Conservation (phyloP, 2,329 filamentous ascomycete species). For the Colletotrichum gloeosporioides region DNA sequence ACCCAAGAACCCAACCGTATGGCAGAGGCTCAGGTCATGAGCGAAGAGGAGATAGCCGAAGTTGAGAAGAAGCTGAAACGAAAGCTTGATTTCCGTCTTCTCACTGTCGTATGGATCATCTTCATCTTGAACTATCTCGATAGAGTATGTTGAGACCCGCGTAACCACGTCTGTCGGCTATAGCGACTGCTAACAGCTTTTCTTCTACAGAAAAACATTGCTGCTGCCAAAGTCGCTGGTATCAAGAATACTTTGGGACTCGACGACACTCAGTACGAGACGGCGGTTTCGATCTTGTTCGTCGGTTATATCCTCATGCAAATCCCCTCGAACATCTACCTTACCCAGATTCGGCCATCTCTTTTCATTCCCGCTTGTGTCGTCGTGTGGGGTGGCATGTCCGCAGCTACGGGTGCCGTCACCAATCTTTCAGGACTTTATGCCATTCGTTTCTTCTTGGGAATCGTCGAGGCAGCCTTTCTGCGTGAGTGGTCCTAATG, state of each 20-base stretch:
- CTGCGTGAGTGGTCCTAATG: background rate
- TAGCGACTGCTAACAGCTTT: background rate
- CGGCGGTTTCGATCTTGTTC: constrained; percentile 25
- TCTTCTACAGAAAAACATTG: background rate
- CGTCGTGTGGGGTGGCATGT: constrained; percentile 9
- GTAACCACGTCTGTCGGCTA: fast-evolving
- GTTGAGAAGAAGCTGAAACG: background rate
- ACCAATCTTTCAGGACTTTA: constrained; percentile 38
- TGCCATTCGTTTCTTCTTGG: constrained; percentile 40
- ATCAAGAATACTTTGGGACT: constrained; percentile 31
- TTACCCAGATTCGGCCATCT: constrained; percentile 33
- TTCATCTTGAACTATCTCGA: background rate
- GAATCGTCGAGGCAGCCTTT: constrained; percentile 34
- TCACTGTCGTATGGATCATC: background rate
- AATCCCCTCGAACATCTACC: constrained; percentile 27
- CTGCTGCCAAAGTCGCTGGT: background rate
- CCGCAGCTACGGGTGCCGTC: constrained; percentile 32
- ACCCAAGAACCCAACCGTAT: background rate
- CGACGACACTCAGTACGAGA: constrained; percentile 28
- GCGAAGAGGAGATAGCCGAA: background rate
- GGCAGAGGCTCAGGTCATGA: background rate
- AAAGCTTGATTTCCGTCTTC: background rate
- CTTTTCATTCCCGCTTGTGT: constrained; percentile 40
- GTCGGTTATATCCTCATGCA: constrained; percentile 32
- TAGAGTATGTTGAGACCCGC: background rate